Evolutionary conservation across 768 basidiomycete species (phyloP).

Genomic region (Chalciporus chontae): DNA sequence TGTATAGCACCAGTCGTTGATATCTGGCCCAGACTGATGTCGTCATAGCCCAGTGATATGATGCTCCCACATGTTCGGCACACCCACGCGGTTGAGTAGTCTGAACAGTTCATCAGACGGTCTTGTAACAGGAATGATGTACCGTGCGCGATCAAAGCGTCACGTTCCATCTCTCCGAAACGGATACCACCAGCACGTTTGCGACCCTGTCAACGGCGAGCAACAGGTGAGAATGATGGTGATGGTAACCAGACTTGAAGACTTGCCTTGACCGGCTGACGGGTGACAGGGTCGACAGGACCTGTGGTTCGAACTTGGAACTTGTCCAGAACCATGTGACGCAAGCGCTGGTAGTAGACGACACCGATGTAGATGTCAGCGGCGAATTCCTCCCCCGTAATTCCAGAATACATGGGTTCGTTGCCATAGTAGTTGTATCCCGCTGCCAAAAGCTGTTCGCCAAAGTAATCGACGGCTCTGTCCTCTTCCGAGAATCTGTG

Average conservation of each 20-base stretch:
- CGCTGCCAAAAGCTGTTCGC: slow-evolving; percentile 86
- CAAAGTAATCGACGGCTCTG: slow-evolving; percentile 97
- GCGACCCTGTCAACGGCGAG: slow-evolving; percentile 60
- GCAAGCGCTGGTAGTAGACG: slow-evolving; percentile 96
- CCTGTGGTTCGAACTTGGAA: slow-evolving; percentile 99
- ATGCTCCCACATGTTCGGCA: slow-evolving; percentile 95
- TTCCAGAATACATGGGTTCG: slow-evolving; percentile 99
- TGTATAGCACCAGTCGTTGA: slow-evolving; percentile 48
- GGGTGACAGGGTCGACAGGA: slow-evolving; percentile 91
- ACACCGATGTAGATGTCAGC: slow-evolving; percentile 99
- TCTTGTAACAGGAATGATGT: slow-evolving; percentile 98
- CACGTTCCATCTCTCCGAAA: slow-evolving; percentile 99
- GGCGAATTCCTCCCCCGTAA: slow-evolving; percentile 97
- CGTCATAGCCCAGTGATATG: slow-evolving; percentile 94
- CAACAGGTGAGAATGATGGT: too few species aligned
- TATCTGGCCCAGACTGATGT: slow-evolving; percentile 68
- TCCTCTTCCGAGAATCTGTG: slow-evolving; percentile 90
- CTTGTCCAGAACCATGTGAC: slow-evolving; percentile 99
- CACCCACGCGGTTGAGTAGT: slow-evolving; percentile 99
- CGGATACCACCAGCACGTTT: slow-evolving; percentile 99
- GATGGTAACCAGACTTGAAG: background rate
- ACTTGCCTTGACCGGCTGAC: slow-evolving; percentile 93
- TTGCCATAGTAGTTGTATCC: slow-evolving; percentile 99
- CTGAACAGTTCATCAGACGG: slow-evolving; percentile 98
- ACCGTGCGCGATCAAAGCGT: slow-evolving; percentile 97